Conservation (phyloP, 176 grass and related monocot species). For the Alopecurus myosuroides region DNA sequence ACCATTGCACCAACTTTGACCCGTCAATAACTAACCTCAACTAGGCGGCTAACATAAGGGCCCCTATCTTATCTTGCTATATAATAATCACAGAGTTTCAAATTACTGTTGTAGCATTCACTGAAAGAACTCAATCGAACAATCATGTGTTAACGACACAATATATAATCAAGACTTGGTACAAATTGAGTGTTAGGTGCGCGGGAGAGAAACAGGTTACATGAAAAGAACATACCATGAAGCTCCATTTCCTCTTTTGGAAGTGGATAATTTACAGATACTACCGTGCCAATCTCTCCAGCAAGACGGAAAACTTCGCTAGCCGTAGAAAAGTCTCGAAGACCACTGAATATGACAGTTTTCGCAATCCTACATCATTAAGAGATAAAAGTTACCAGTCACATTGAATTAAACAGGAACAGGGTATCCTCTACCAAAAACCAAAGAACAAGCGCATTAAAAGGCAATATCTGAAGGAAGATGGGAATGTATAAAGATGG, state of each 20-base stretch:
- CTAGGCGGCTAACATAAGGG: not conserved
- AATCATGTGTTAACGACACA: not conserved
- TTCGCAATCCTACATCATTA: conserved; percentile 62
- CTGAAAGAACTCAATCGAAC: not conserved
- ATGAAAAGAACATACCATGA: conserved; percentile 52
- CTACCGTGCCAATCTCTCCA: conserved; percentile 65
- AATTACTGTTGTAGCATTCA: not conserved
- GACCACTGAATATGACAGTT: conserved; percentile 85
- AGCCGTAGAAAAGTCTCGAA: conserved; percentile 57
- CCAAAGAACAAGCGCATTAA: not conserved
- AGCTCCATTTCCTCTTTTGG: conserved; percentile 64
- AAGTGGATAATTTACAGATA: conserved; percentile 82
- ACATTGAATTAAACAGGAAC: not conserved
- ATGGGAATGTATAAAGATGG: not conserved
- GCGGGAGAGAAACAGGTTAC: not conserved
- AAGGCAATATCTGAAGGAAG: not conserved
- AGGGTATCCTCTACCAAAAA: not conserved
- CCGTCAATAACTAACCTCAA: not conserved
- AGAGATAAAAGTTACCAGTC: not conserved
- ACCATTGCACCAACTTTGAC: not conserved
- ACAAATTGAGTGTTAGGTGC: not conserved
- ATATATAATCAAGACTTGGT: not conserved
- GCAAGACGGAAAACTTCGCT: conserved; percentile 70
- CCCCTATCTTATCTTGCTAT: not conserved
- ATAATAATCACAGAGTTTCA: not conserved